Conservation (phyloP, 164 flowering plant genomes). For the Piper betle region DNA sequence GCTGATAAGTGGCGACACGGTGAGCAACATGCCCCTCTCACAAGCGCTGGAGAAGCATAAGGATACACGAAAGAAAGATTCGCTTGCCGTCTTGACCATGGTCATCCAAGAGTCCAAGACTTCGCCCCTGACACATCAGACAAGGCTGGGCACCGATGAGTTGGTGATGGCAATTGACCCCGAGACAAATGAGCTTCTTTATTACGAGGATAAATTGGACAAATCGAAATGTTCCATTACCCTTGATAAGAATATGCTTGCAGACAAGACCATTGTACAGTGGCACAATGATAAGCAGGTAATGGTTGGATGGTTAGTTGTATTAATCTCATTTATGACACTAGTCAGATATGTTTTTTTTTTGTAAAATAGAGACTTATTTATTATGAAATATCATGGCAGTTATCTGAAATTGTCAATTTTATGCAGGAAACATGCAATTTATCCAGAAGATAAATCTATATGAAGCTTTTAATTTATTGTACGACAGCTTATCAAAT, state of each 20-base stretch:
- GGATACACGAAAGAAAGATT: conserved; percentile 74
- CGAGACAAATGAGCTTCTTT: conserved; percentile 63
- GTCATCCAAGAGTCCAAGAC: conserved; percentile 76
- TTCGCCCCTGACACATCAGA: conserved; percentile 57
- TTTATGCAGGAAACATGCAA: not conserved
- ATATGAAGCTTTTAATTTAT: not conserved
- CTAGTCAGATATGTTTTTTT: too few species aligned
- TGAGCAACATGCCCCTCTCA: conserved; percentile 86
- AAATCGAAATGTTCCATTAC: conserved; percentile 39
- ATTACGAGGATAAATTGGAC: conserved; percentile 72
- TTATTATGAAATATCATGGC: too few species aligned
- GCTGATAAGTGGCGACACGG: conserved; percentile 86
- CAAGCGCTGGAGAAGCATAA: conserved; percentile 74
- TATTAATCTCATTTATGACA: not conserved
- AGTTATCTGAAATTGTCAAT: too few species aligned
- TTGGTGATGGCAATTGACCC: conserved; percentile 85
- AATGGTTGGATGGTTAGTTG: not conserved
- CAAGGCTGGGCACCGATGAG: conserved; percentile 91
- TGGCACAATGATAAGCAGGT: conserved; percentile 89
- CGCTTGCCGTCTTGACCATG: conserved; percentile 90
- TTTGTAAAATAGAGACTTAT: too few species aligned
- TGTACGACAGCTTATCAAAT: not conserved
- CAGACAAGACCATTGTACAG: conserved; percentile 44
- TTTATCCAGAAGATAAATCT: not conserved
- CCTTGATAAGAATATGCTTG: conserved; percentile 56